These are phyloP conservation scores for Panicum hallii DNA, from an alignment of 202 grass and related monocot genomes.

Conservation along the genomic window DNA sequence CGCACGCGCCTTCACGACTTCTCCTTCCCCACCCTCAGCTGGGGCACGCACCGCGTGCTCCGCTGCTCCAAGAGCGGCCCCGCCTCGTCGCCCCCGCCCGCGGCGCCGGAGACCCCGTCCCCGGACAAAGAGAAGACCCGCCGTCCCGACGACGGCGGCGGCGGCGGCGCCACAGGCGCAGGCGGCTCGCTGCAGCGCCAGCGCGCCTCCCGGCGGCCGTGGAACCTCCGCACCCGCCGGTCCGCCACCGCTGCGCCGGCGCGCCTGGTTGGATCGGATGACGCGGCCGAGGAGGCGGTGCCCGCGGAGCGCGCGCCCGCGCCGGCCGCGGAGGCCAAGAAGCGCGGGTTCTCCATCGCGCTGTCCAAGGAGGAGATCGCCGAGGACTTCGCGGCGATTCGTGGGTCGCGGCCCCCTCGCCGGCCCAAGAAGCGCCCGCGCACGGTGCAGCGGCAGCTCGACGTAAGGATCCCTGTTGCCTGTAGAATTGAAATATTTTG, in stretches of 20 bases:
- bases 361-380: constrained; percentile 71
- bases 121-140: constrained; percentile 41
- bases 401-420: constrained; percentile 61
- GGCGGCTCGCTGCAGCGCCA: constrained; percentile 15
- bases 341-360: constrained; percentile 51
- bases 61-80: constrained; percentile 50
- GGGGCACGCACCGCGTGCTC: constrained; percentile 62
- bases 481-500: neutral
- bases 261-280: neutral
- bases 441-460: constrained; percentile 55
- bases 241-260: constrained; percentile 45
- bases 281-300: neutral
- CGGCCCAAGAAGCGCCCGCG: constrained; percentile 70
- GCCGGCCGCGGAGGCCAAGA: neutral
- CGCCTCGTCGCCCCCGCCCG: neutral
- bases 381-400: constrained; percentile 59
- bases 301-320: constrained; percentile 26
- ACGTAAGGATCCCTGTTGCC: constrained; percentile 54
- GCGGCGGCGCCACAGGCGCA: neutral
- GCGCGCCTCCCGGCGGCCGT: constrained; percentile 42
- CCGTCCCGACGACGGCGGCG: neutral
- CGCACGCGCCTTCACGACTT: constrained; percentile 55
- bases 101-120: constrained; percentile 34
- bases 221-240: constrained; percentile 56
- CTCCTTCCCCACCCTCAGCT: constrained; percentile 64